Evolutionary conservation across 208 protist species (phyloP), one percentile per base, ranked within the genome.

Genomic region (Endotrypanum monterogeii): DNA sequence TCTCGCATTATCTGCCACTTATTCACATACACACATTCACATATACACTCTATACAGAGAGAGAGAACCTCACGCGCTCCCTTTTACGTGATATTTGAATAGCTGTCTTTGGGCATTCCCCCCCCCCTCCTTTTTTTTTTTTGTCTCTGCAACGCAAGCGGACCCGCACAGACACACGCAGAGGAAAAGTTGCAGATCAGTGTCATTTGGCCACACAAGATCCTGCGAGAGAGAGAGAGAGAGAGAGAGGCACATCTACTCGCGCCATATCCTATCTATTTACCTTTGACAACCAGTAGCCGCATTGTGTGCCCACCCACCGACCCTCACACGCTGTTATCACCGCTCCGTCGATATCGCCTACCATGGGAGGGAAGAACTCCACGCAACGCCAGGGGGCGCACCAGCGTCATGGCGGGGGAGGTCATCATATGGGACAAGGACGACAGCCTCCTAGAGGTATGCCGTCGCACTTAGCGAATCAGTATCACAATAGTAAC

Each of bases 391-490:
- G 81, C 54, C 57, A 70, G 73, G 67, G 60, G 16, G 50, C 25
- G n/a, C 71, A 71, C 71, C 55, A 56, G 76, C 76, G 76, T 23
- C 37, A 58, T 44, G 68, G 46, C 62, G 23, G 39, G 46, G 67
- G 71, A 8, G 73, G 69, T 6, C 70, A 58, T 67, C 67, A 54
- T 61, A 71, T 65, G 41, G 54, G 62, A 4, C 37, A 67, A 12
- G 62, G 60, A 12, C 72, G 57, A 14, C 72, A 73, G 44, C 70
- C 85, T 6, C 84, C 86, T 28, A 65, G 55, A 2, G 79, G 81
- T 69, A 95, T 95, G 90, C 90, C 90, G 8, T 75, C 75, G 50
- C 82, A 95, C 70, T 68, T 95, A 87, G 90, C 88, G 41, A 82
- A 68, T 37, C 90, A 95, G 80, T 93, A 91, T 79, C 82, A 82